phyloP scores from a whole-genome alignment of 2,329 filamentous ascomycete genomes.

The Alternaria alternata region DNA sequence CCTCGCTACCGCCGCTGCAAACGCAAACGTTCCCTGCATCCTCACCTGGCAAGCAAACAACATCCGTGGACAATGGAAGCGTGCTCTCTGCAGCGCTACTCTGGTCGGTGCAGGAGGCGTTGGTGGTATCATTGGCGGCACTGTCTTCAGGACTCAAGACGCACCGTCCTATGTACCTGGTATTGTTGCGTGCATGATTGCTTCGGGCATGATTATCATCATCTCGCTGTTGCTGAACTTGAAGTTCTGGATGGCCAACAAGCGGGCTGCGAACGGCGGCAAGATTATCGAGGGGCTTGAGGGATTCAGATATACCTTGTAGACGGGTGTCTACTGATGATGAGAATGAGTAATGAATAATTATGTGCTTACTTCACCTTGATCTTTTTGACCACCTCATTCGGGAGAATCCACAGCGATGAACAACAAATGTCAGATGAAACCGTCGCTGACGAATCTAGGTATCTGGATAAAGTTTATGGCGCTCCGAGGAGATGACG shows the following conservation, averaged over 20 bases:
- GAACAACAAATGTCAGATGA: too few relatives aligned
- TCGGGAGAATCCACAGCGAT: not conserved
- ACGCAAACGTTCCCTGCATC: conserved; percentile 76
- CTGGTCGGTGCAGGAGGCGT: conserved; percentile 79
- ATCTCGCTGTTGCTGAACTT: conserved; percentile 42
- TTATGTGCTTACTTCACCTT: not conserved
- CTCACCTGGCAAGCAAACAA: conserved; percentile 89
- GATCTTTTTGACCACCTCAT: not conserved
- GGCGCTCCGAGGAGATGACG: not conserved
- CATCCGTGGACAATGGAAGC: conserved; percentile 87
- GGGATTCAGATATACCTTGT: conserved; percentile 44
- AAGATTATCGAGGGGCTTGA: conserved; percentile 49
- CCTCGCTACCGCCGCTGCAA: conserved; percentile 75
- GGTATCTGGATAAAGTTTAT: not conserved
- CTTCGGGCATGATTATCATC: conserved; percentile 46
- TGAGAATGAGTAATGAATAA: not conserved
- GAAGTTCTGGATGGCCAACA: conserved; percentile 49
- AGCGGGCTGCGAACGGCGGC: conserved; percentile 50
- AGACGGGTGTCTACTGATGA: not conserved
- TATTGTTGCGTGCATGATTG: conserved; percentile 50
- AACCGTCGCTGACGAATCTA: not conserved
- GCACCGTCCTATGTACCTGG: conserved; percentile 46
- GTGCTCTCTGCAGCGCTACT: conserved; percentile 78
- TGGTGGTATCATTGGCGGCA: conserved; percentile 78
- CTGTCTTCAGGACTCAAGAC: conserved; percentile 69